Base-by-base conservation (phyloP, 2,329 filamentous ascomycete species). In the Rutstroemia sp. region DNA sequence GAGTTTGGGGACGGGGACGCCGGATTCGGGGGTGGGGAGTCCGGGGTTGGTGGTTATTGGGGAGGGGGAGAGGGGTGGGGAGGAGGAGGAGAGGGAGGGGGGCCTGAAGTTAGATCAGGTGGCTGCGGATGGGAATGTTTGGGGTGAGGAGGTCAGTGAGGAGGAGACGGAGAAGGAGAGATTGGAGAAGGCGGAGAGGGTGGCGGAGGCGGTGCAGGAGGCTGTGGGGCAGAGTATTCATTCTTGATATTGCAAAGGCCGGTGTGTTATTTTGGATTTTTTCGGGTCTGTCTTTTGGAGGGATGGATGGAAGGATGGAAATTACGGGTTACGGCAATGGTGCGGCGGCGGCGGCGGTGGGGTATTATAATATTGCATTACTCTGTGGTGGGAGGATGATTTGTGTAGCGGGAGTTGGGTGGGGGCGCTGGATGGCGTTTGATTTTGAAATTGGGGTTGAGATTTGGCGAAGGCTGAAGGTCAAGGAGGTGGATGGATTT, bases 171-270 rank as follows among this genome's bases (percentile, higher is more conserved):
- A 42, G 25, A 19, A 38, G 37, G 23, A 44, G 51, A 17, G 25
- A 37, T 17, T 42, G 39, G 53, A 55, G 37, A 55, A 25, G 12
- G 53, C 23, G 17, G 51, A n/a, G 30, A 54, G 51, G 16, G 51
- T 54, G 16, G 51, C 51, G 10, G 30, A 49, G 23, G 51, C 51
- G 2, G 48, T 54, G 42, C 42, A 54, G 23, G 51, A 54, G 23
- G 51, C 51, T 4, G 51, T 54, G 16, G 53, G 9, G 47, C 12
- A 38, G 23, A 23, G 12, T 25, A 25, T 52, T 17, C 7, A 41
- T 42, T 42, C 27, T 30, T 30, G 27, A 30, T 30, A 30, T 3
- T 30, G 3, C 27, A 8, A 8, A 10, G 38, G 38, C 38, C 5
- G 38, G 38, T 41, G 9, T 41, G 16, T 9, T 5, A n/a, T 41